Conservation (phyloP, 495 filamentous ascomycete species). For the Usnea hakonensis region DNA sequence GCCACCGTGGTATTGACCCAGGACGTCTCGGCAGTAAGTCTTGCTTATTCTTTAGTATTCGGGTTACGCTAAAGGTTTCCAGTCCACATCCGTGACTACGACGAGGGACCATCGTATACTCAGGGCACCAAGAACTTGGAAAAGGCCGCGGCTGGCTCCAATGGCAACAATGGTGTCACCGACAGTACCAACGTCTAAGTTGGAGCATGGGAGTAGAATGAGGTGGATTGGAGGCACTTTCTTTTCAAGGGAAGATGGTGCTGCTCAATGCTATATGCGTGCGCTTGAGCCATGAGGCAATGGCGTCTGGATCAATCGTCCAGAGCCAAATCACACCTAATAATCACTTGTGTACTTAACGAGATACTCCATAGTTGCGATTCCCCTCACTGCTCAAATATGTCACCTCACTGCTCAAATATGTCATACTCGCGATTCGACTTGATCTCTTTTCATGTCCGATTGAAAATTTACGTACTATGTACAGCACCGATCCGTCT, state of each 20-base stretch:
- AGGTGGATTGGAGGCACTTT: neutral
- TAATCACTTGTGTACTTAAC: neutral
- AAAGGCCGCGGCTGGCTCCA: neutral
- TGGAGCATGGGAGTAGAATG: neutral
- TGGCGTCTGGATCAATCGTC: neutral
- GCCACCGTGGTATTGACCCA: slow-evolving; percentile 48
- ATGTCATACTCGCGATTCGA: neutral
- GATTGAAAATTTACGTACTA: neutral
- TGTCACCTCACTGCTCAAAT: neutral
- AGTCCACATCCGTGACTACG: slow-evolving; percentile 35
- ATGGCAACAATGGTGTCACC: neutral
- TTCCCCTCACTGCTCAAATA: neutral
- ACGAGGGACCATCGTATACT: slow-evolving; percentile 18
- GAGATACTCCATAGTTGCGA: neutral
- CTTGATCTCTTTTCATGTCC: neutral
- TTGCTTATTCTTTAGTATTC: neutral
- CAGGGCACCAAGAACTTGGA: neutral
- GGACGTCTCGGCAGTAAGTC: slow-evolving; percentile 38
- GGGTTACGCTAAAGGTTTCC: neutral
- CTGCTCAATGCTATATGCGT: neutral
- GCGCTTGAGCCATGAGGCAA: neutral
- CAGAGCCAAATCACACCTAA: neutral
- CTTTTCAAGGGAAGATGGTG: neutral
- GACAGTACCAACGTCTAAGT: slow-evolving; percentile 10
- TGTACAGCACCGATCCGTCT: no score